Evolutionary conservation across 371 early-diverging fungal species (phyloP).

Genomic region (Mortierella sp.): DNA sequence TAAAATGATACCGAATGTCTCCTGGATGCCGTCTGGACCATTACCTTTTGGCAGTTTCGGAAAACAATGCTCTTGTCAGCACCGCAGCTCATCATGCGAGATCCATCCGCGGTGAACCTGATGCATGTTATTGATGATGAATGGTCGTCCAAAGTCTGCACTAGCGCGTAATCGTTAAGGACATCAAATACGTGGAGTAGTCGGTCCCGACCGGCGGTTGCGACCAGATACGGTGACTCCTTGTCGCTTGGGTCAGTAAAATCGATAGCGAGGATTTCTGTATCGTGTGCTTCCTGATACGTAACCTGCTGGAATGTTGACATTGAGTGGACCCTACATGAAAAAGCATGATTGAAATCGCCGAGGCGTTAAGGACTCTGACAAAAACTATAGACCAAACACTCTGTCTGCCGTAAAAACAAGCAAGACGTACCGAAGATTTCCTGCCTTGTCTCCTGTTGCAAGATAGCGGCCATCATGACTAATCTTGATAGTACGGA

Average conservation of each 20-base stretch:
- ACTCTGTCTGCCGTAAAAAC: neutral
- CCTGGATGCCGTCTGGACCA: too few species aligned
- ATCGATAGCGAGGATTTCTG: slow-evolving; percentile 84
- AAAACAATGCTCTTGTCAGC: slow-evolving; percentile 90
- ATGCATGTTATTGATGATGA: slow-evolving; percentile 86
- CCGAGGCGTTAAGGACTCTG: neutral
- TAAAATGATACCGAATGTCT: too few species aligned
- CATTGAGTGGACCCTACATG: slow-evolving; percentile 66
- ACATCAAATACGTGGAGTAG: slow-evolving; percentile 84
- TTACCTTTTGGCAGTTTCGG: slow-evolving; percentile 61
- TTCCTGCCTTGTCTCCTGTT: slow-evolving; percentile 83
- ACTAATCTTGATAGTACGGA: slow-evolving; percentile 77
- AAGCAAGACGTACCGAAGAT: slow-evolving; percentile 58
- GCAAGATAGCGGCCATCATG: slow-evolving; percentile 75
- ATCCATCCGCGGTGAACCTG: slow-evolving; percentile 72
- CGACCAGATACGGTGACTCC: slow-evolving; percentile 63
- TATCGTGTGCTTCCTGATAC: slow-evolving; percentile 85
- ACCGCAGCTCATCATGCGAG: slow-evolving; percentile 79
- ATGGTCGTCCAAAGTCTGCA: slow-evolving; percentile 88
- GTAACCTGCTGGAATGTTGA: slow-evolving; percentile 68
- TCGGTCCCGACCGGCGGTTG: slow-evolving; percentile 85
- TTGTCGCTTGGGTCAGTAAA: slow-evolving; percentile 59
- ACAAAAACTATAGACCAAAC: neutral
- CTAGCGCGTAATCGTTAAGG: slow-evolving; percentile 62
- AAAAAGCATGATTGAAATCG: neutral